Conservation (phyloP, 106 monocot genomes). For the Agapanthus africanus region DNA sequence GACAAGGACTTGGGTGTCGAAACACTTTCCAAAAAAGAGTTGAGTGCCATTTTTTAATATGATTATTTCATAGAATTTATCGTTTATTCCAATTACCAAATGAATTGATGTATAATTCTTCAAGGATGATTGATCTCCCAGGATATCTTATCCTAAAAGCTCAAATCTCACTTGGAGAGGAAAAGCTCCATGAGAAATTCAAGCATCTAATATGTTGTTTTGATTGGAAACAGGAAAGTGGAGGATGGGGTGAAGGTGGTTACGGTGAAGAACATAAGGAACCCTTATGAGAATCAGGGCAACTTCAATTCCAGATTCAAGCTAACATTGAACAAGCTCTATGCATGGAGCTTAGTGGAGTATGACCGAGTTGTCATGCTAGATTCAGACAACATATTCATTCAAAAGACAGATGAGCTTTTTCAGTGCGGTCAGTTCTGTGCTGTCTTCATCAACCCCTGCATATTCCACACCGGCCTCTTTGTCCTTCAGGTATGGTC, state of each 20-base stretch:
- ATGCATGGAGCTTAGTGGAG: conserved; percentile 84
- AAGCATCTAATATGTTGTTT: background rate
- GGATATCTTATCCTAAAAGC: too few species aligned
- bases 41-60: background rate
- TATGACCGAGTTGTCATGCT: conserved; percentile 97
- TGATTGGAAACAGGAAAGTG: conserved; percentile 41
- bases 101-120: too few species aligned
- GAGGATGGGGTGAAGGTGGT: conserved; percentile 81
- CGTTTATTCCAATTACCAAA: too few species aligned
- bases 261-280: conserved; percentile 67
- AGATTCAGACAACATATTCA: conserved; percentile 91
- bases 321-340: conserved; percentile 87
- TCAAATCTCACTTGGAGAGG: background rate
- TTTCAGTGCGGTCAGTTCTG: conserved; percentile 97
- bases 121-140: too few species aligned
- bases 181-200: background rate
- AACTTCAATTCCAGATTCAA: conserved; percentile 78
- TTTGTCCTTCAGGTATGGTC: conserved; percentile 67
- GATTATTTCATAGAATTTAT: background rate
- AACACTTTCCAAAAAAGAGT: too few species aligned
- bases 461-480: conserved; percentile 81
- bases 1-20: too few species aligned
- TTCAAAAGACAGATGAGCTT: conserved; percentile 87
- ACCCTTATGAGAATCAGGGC: conserved; percentile 69
- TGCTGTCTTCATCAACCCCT: conserved; percentile 93